These are phyloP conservation scores for Moesziomyces parantarcticus DNA, from an alignment of 1,284 basidiomycete genomes.

Conservation along the genomic window DNA sequence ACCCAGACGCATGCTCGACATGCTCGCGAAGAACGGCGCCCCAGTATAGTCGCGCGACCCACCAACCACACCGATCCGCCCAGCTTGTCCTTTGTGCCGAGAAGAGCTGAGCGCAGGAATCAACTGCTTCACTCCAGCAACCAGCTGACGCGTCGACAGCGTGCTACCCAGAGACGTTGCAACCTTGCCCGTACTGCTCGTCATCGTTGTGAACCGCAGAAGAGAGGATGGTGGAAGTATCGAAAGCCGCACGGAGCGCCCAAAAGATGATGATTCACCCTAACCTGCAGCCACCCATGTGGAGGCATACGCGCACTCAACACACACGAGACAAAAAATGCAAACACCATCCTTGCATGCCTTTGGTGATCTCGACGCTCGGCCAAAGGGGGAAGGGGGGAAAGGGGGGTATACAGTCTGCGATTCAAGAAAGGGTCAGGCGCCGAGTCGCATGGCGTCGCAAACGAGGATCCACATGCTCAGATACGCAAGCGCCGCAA, in stretches of 20 bases:
- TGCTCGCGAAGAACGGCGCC: conserved; percentile 80
- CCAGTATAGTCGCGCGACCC: conserved; percentile 95
- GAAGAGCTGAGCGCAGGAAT: conserved; percentile 85
- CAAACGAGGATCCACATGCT: conserved; percentile 60
- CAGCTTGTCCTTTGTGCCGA: conserved; percentile 95
- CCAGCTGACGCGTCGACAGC: background rate
- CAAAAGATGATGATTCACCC: no score
- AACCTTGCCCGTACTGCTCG: no score
- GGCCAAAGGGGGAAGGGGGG: no score
- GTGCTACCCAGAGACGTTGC: background rate
- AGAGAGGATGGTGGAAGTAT: no score
- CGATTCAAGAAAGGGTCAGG: background rate
- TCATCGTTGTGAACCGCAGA: no score
- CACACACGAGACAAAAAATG: no score
- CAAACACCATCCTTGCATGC: no score
- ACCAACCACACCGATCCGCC: conserved; percentile 91
- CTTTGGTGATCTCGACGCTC: no score
- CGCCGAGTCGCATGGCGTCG: conserved; percentile 40
- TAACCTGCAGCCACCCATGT: no score
- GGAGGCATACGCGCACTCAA: no score
- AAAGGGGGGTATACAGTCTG: conserved; percentile 10
- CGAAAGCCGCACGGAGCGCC: no score
- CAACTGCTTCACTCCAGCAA: conserved; percentile 74
- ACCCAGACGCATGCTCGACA: conserved; percentile 70
- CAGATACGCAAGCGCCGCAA: conserved; percentile 58